phyloP scores from a whole-genome alignment of 1,284 basidiomycete genomes.

The Austropuccinia psidii region DNA sequence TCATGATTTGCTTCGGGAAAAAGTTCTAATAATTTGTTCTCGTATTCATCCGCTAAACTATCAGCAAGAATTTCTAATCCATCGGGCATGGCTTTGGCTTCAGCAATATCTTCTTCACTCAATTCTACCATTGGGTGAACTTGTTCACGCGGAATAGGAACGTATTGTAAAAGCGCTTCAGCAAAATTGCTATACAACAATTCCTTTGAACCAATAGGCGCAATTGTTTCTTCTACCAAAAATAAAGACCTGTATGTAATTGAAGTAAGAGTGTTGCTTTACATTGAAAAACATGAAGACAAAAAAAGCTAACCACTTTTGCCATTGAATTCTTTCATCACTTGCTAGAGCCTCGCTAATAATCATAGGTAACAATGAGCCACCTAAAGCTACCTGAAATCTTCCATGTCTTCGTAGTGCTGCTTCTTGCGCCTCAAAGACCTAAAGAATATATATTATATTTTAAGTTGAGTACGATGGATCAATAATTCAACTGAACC shows the following conservation, averaged over 20 bases:
- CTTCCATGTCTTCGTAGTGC: slow-evolving; percentile 26
- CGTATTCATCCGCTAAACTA: slow-evolving; percentile 32
- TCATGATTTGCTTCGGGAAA: slow-evolving; percentile 32
- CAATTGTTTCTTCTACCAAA: slow-evolving; percentile 32
- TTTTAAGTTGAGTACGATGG: too few relatives aligned
- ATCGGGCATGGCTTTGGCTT: slow-evolving; percentile 15
- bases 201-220: slow-evolving; percentile 19
- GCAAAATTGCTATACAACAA: slow-evolving; percentile 4
- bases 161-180: slow-evolving; percentile 24
- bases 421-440: slow-evolving; percentile 34
- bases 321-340: slow-evolving; percentile 30
- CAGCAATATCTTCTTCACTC: background rate
- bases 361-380: background rate
- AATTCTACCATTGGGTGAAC: slow-evolving; percentile 29
- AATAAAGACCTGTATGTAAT: background rate
- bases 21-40: slow-evolving; percentile 16
- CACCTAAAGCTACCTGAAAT: slow-evolving; percentile 26
- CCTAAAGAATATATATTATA: background rate
- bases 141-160: slow-evolving; percentile 27
- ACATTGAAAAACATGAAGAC: too few relatives aligned
- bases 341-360: slow-evolving; percentile 10
- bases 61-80: slow-evolving; percentile 25
- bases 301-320: slow-evolving; percentile 19
- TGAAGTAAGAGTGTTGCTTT: too few relatives aligned
- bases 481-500: background rate